Evolutionary conservation across 2,329 filamentous ascomycete species (phyloP).

Genomic region (Neocatenulostroma microsporum): DNA sequence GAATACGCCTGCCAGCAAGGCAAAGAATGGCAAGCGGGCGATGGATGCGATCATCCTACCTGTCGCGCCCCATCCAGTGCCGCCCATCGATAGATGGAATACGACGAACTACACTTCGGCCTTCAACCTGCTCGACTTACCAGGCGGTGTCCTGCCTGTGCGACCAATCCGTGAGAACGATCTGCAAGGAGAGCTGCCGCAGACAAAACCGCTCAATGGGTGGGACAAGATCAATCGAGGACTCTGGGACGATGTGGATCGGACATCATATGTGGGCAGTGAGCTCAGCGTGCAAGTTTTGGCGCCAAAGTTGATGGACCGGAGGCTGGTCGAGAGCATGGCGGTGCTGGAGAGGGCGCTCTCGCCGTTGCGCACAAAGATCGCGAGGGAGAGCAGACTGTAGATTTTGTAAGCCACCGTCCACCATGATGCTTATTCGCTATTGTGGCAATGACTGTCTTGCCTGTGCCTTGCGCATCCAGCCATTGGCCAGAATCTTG

Average conservation of each 20-base stretch:
- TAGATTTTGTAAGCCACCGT: constrained; percentile 1
- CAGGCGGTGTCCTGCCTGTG: constrained; percentile 51
- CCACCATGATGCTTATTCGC: background rate
- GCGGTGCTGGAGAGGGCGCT: constrained; percentile 44
- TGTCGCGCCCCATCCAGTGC: constrained; percentile 56
- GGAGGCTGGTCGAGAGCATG: constrained; percentile 48
- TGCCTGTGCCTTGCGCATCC: no score
- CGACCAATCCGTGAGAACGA: constrained; percentile 44
- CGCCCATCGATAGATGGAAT: constrained; percentile 56
- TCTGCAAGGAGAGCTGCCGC: constrained; percentile 41
- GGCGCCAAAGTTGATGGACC: constrained; percentile 48
- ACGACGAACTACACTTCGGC: constrained; percentile 54
- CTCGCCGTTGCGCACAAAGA: constrained; percentile 3
- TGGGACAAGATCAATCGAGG: constrained; percentile 56
- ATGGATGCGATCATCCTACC: constrained; percentile 58
- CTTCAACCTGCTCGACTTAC: constrained; percentile 57
- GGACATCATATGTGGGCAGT: constrained; percentile 47
- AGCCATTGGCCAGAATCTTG: no score
- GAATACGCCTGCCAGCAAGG: constrained; percentile 8
- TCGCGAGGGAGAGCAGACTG: constrained; percentile 3
- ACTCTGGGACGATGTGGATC: constrained; percentile 49
- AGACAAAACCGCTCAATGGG: constrained; percentile 36
- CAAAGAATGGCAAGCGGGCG: constrained; percentile 9
- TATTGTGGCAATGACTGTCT: no score
- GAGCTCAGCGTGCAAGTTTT: constrained; percentile 52